Conservation (phyloP, 495 filamentous ascomycete genomes). For the Hyaloscypha bicolor region DNA sequence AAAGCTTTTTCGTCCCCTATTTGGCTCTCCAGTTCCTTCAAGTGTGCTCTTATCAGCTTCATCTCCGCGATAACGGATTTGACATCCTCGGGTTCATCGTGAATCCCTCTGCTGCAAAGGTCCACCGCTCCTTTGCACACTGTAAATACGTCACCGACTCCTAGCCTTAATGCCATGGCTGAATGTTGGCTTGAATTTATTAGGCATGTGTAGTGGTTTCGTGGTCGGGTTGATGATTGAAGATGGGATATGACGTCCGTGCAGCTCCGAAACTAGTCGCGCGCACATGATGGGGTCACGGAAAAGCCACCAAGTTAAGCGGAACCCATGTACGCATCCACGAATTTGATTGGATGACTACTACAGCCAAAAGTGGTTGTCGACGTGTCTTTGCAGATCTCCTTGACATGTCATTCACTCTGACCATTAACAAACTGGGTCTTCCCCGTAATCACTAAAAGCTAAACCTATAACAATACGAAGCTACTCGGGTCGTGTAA, state of each 20-base stretch:
- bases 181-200: not conserved
- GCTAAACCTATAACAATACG: too few species aligned
- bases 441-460: too few species aligned
- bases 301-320: not conserved
- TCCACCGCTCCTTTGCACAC: constrained; percentile 14
- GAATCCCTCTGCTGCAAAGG: constrained; percentile 6
- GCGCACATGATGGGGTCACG: not conserved
- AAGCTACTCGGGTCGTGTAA: too few species aligned
- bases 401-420: too few species aligned
- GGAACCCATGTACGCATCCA: not conserved
- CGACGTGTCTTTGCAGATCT: not conserved
- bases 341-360: not conserved
- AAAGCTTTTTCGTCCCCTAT: constrained; percentile 13
- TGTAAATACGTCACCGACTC: constrained; percentile 12
- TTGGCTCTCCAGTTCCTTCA: constrained; percentile 5
- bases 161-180: constrained; percentile 10
- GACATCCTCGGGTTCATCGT: constrained; percentile 5
- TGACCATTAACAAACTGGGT: too few species aligned
- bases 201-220: not conserved
- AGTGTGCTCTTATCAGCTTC: constrained; percentile 9
- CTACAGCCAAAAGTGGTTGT: not conserved
- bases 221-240: not conserved
- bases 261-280: not conserved
- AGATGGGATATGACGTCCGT: not conserved
- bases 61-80: constrained; percentile 4